A percentile compares a stretch with the other conserved stretches of the same genome.
phyloP scores from a whole-genome alignment of 1,139 yeast genomes.

The Kodamaea sp. region DNA sequence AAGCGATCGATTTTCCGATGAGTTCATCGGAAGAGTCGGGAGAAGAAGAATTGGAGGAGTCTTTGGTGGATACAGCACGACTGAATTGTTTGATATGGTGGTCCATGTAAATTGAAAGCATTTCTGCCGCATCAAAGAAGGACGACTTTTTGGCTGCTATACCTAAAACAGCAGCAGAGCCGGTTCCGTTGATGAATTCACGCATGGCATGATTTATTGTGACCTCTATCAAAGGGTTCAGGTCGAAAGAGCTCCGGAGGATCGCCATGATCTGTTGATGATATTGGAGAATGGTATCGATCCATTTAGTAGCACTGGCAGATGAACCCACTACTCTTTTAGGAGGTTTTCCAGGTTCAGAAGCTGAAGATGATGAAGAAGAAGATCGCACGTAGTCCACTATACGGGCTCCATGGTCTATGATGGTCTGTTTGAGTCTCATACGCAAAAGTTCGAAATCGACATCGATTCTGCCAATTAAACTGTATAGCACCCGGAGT shows the following conservation, averaged over 20 bases:
- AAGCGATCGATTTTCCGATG: slow-evolving; percentile 55
- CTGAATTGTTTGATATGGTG: slow-evolving; percentile 62
- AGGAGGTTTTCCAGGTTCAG: slow-evolving; percentile 13
- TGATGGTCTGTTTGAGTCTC: slow-evolving; percentile 51
- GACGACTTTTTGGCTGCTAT: slow-evolving; percentile 15
- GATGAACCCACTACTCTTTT: slow-evolving; percentile 13
- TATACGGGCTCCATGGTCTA: slow-evolving; percentile 36
- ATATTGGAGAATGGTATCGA: slow-evolving; percentile 56
- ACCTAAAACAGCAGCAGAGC: slow-evolving; percentile 8
- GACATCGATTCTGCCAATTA: slow-evolving; percentile 56
- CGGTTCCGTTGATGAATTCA: slow-evolving; percentile 53
- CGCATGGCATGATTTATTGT: slow-evolving; percentile 64
- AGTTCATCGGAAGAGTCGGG: slow-evolving; percentile 56
- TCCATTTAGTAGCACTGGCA: slow-evolving; percentile 62
- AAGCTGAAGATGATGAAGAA: slow-evolving; percentile 6
- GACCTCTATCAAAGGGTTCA: slow-evolving; percentile 52
- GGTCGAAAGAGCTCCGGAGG: slow-evolving; percentile 47
- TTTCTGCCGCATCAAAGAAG: slow-evolving; percentile 63
- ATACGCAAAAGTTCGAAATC: slow-evolving; percentile 51
- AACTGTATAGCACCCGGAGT: slow-evolving; percentile 48
- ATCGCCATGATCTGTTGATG: slow-evolving; percentile 56
- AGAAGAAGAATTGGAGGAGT: slow-evolving; percentile 17
- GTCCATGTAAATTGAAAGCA: slow-evolving; percentile 75
- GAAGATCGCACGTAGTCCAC: slow-evolving; percentile 28
- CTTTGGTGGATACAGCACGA: slow-evolving; percentile 30